Evolutionary conservation across 23 red algal species (phyloP).

Genomic region (Gracilaria vermiculophylla): DNA sequence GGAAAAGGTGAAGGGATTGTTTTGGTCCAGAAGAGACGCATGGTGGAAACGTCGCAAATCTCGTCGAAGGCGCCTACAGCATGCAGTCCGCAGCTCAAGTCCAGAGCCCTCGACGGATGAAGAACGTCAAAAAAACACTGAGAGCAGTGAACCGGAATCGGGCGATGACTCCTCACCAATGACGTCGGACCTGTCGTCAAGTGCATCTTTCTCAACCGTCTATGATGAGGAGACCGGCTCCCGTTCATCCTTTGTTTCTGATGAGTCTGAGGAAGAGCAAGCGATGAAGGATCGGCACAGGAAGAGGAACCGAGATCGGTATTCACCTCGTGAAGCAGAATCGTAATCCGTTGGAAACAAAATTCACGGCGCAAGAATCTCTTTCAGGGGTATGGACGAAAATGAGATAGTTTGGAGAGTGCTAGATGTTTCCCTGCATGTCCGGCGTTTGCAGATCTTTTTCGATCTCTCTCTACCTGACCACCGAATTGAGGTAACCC

Average conservation of each 20-base stretch:
- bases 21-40: not conserved
- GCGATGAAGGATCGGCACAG: not conserved
- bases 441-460: too few relatives aligned
- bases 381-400: too few relatives aligned
- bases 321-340: not conserved
- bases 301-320: not conserved
- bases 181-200: not conserved
- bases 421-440: too few relatives aligned
- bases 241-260: not conserved
- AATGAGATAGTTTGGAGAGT: too few relatives aligned
- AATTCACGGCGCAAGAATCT: too few relatives aligned
- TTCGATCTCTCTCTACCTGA: too few relatives aligned
- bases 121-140: not conserved
- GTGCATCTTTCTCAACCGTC: not conserved
- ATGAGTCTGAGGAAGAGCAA: not conserved
- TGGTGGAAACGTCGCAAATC: slow-evolving; percentile 1
- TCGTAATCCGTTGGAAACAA: too few relatives aligned
- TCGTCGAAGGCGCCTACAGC: not conserved
- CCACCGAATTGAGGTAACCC: too few relatives aligned
- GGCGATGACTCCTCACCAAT: not conserved
- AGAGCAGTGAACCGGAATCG: not conserved
- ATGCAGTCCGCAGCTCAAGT: not conserved
- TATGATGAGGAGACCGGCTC: not conserved
- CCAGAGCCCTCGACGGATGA: not conserved
- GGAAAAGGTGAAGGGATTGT: not conserved